These are phyloP conservation scores for Suillus americanus DNA, from an alignment of 768 basidiomycete genomes.

Conservation along the genomic window DNA sequence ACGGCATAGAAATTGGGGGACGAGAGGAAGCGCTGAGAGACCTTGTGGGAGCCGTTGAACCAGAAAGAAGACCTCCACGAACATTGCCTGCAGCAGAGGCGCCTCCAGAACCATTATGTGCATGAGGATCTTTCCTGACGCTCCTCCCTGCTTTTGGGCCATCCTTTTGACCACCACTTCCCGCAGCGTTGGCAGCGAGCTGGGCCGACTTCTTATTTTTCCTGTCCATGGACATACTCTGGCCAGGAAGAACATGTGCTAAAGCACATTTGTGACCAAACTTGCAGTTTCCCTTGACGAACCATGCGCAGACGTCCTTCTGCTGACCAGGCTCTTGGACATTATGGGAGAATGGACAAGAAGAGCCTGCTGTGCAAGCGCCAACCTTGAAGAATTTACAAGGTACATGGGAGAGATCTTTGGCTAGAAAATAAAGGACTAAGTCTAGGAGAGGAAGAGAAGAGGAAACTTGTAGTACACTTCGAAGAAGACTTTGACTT, in stretches of 20 bases:
- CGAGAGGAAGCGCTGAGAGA: constrained; percentile 44
- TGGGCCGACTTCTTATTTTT: constrained; percentile 97
- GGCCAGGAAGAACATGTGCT: constrained; percentile 91
- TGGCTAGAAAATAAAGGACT: constrained; percentile 44
- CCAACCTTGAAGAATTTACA: constrained; percentile 98
- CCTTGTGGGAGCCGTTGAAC: constrained; percentile 71
- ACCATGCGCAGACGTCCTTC: constrained; percentile 87
- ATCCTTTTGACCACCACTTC: constrained; percentile 31
- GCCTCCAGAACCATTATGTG: constrained; percentile 16
- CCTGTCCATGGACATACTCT: constrained; percentile 92
- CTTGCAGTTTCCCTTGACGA: constrained; percentile 90
- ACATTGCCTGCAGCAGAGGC: constrained; percentile 13
- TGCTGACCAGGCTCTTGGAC: constrained; percentile 70
- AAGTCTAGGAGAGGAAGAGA: constrained; percentile 3
- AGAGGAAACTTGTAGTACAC: constrained; percentile 20
- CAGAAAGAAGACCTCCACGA: constrained; percentile 37
- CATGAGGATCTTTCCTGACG: constrained; percentile 36
- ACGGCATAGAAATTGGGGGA: constrained; percentile 61
- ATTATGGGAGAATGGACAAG: constrained; percentile 93
- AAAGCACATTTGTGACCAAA: constrained; percentile 86
- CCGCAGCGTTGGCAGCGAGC: constrained; percentile 47
- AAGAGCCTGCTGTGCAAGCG: constrained; percentile 88
- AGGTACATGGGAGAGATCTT: constrained; percentile 93
- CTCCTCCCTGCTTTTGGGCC: constrained; percentile 35
- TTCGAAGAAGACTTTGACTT: constrained; percentile 34